Percentiles rank a stretch among this genome's conserved stretches.
These are phyloP conservation scores for Toxicodendron radicans DNA, from an alignment of 345 rosid genomes.

Conservation along the genomic window DNA sequence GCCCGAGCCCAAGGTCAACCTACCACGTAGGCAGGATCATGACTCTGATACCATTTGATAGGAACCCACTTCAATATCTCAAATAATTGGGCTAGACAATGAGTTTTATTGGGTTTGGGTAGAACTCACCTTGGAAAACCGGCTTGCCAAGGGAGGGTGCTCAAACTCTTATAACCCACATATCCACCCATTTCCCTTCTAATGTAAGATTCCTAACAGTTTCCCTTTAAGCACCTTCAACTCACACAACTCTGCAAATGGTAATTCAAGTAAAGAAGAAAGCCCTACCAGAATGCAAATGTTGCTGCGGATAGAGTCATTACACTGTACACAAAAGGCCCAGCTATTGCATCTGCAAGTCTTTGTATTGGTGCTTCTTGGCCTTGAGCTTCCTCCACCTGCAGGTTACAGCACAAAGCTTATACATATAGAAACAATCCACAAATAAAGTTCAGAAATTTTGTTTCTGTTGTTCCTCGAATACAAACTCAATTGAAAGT, in stretches of 20 bases:
- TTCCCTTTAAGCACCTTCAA: conserved; percentile 1
- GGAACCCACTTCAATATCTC: too few relatives aligned
- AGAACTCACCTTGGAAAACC: too few relatives aligned
- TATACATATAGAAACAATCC: neutral
- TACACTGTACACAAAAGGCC: conserved; percentile 86
- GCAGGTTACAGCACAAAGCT: conserved; percentile 27
- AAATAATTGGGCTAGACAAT: too few relatives aligned
- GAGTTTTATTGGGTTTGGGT: too few relatives aligned
- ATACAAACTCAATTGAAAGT: neutral
- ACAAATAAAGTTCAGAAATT: neutral
- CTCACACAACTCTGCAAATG: neutral
- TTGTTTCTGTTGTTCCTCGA: neutral
- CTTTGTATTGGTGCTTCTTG: conserved; percentile 94
- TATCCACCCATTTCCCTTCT: too few relatives aligned
- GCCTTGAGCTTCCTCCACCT: conserved; percentile 98
- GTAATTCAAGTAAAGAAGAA: conserved; percentile 23
- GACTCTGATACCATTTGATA: too few relatives aligned
- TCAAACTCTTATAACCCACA: too few relatives aligned
- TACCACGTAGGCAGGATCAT: too few relatives aligned
- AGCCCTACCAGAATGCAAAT: conserved; percentile 79
- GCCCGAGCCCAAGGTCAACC: too few relatives aligned
- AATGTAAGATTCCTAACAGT: too few relatives aligned
- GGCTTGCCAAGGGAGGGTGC: too few relatives aligned
- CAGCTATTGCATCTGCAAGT: conserved; percentile 94
- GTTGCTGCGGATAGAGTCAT: conserved; percentile 86